Conservation (phyloP, 225 moss, liverwort and hornwort genomes). For the Pleurozium schreberi region DNA sequence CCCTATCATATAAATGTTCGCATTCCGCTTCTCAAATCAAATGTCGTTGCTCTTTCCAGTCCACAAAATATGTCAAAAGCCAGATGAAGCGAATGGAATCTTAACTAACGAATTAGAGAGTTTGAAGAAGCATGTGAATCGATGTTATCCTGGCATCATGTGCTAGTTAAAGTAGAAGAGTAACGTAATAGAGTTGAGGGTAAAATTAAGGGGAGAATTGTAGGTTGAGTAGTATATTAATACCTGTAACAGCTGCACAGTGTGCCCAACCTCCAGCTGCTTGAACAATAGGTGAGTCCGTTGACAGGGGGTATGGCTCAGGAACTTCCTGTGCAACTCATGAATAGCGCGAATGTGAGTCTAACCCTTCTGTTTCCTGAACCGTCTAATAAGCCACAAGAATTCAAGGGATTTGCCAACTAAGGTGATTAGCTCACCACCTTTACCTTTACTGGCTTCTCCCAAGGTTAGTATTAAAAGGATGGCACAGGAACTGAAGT, state of each 20-base stretch:
- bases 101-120: not conserved
- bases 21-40: not conserved
- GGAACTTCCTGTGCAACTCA: conserved; percentile 43
- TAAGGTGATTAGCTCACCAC: not conserved
- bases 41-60: not conserved
- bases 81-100: not conserved
- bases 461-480: not conserved
- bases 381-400: not conserved
- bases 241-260: conserved; percentile 77
- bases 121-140: not conserved
- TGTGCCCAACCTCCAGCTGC: conserved; percentile 91
- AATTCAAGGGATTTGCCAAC: not conserved
- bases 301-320: conserved; percentile 42
- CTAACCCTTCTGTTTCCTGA: not conserved
- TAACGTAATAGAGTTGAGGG: not conserved
- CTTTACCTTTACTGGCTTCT: not conserved
- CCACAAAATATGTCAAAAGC: not conserved
- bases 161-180: not conserved
- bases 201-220: not conserved
- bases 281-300: conserved; percentile 45
- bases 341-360: not conserved
- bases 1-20: not conserved
- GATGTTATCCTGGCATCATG: not conserved
- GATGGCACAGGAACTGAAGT: not conserved
- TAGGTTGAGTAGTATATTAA: not conserved